A percentile compares a stretch with the other conserved stretches of the same genome.
phyloP scores from a whole-genome alignment of 345 rosid species.

The Syzygium aqueum region DNA sequence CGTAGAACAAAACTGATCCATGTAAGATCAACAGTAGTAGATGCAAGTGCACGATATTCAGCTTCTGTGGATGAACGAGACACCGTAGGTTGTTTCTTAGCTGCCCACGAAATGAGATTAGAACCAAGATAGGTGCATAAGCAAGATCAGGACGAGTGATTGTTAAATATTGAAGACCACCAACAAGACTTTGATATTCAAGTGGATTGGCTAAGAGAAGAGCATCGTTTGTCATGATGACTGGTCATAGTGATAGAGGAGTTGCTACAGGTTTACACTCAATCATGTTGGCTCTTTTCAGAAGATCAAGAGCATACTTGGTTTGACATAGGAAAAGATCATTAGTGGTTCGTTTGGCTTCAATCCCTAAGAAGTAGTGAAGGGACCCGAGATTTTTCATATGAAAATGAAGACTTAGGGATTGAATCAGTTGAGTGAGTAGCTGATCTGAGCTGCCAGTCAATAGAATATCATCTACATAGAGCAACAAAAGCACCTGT shows the following conservation, averaged over 20 bases:
- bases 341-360: no score
- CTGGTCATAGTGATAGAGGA: accelerated
- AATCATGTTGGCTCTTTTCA: accelerated
- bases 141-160: no score
- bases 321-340: accelerated
- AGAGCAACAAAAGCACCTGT: neutral
- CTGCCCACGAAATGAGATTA: neutral
- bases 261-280: neutral
- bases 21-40: neutral
- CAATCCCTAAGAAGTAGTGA: no score
- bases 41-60: neutral
- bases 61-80: neutral
- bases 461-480: neutral
- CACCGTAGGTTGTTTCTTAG: neutral
- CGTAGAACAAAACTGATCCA: neutral
- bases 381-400: accelerated
- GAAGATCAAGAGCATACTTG: neutral
- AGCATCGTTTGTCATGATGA: neutral
- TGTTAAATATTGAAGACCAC: neutral
- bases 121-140: neutral
- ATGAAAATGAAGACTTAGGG: no score
- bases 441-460: accelerated
- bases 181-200: neutral
- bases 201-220: neutral
- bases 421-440: neutral